A percentile compares a stretch with the other conserved stretches of the same genome.
These are phyloP conservation scores for Pseudogymnoascus sp. DNA, from an alignment of 2,329 filamentous ascomycete genomes.

Conservation along the genomic window DNA sequence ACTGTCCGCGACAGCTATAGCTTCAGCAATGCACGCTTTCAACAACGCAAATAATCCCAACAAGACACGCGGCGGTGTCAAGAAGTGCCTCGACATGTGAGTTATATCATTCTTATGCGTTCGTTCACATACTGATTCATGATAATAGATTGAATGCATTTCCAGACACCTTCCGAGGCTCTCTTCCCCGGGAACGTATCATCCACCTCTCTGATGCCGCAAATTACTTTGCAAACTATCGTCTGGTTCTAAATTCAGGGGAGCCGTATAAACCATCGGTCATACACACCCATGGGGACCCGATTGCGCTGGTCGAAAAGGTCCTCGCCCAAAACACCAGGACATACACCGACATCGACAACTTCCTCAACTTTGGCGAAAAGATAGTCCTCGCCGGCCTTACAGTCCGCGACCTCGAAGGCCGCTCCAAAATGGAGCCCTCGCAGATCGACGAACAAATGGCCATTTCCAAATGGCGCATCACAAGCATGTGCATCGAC, in stretches of 20 bases:
- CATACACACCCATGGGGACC: constrained; percentile 68
- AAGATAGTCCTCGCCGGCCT: constrained; percentile 58
- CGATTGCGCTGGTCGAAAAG: constrained; percentile 63
- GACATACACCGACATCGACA: constrained; percentile 67
- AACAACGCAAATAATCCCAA: constrained; percentile 80
- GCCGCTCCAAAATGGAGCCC: constrained; percentile 6
- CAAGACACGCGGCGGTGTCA: constrained; percentile 65
- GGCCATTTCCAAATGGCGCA: constrained; percentile 50
- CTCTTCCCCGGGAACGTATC: constrained; percentile 46
- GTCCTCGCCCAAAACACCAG: constrained; percentile 68
- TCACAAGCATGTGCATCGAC: constrained; percentile 74
- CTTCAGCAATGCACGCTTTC: constrained; percentile 61
- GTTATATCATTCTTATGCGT: constrained; percentile 22
- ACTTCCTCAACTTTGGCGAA: constrained; percentile 60
- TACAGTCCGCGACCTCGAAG: constrained; percentile 21
- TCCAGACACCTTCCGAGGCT: constrained; percentile 46
- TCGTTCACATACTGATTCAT: neutral
- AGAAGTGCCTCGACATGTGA: constrained; percentile 69
- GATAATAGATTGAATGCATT: constrained; percentile 53
- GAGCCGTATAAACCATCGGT: constrained; percentile 74
- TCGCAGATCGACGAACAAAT: constrained; percentile 27
- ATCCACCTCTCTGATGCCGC: constrained; percentile 64
- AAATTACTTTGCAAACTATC: constrained; percentile 67
- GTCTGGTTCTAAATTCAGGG: constrained; percentile 69
- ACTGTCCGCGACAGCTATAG: constrained; percentile 54